Base-by-base conservation (phyloP, 352 stramenopile genomes). In the Achlya hypogyna region DNA sequence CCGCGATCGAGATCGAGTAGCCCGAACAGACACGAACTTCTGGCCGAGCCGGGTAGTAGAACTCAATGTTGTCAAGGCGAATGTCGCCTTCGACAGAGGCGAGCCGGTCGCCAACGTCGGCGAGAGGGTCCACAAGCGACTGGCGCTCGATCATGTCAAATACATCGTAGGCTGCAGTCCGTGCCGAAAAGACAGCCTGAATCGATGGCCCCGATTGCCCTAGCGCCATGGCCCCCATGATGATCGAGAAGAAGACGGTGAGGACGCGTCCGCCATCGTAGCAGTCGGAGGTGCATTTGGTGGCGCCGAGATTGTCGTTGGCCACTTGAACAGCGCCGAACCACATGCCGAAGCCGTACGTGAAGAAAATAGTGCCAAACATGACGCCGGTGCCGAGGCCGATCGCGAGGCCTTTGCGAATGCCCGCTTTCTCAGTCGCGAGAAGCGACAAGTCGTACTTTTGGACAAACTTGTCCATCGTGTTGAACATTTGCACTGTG, bases 51-150 rank as follows among this genome's bases (percentile, higher is more conserved):
- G 79, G 82, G 59, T 88, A 88, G 52, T 43, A 32, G 42, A 90
- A 90, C 0, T 73, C 75, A 4, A 98, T 91, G 58, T 92, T 82
- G 20, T 88, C 79, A 69, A 99, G 81, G 38, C 81, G 59, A 69
- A 89, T 88, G 10, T 69, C 63, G 22, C 85, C 75, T 58, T 59
- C 68, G 5, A 92, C 75, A 34, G 70, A 27, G 52, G 66, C 59
- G 8, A 76, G 59, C 29, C 54, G 76, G 42, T 74, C 78, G 60
- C 74, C 75, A 28, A 53, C 25, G 4, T 81, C 72, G 43, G 67
- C 73, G 1, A 76, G 53, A 9, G 80, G 78, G 34, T 89, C 69
- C n/a, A 70, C 53, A 6, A 32, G 25, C 16, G 51, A 65, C 5
- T 28, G n/a, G 22, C 34, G n/a, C 22, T 65, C 56, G 53, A 70